Evolutionary conservation across 2,329 filamentous ascomycete genomes (phyloP), one percentile per base, ranked within the genome.

Genomic region (Colletotrichum sp.): DNA sequence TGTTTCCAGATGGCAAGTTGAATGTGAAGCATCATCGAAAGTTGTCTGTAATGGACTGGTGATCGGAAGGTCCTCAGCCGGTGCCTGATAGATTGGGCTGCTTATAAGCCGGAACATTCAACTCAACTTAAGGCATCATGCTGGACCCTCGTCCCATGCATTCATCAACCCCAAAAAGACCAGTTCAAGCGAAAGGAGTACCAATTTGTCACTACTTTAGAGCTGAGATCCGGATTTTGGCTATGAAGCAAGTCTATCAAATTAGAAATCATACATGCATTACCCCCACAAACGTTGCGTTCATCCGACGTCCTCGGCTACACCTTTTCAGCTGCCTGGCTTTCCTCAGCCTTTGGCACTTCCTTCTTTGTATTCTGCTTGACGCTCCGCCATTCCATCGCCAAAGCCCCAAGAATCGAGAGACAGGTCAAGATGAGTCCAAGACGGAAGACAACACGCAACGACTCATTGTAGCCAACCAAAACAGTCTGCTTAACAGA

Each of bases 371-470:
- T 6, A 8, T 24, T 13, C 16, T 74, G 71, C 63, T 79, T 80
- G 3, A 81, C 78, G 8, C 77, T 82, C 2, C 76, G 89, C 91
- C 91, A 93, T 82, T 93, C 88, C 76, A 93, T 87, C 16, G 87
- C 84, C 4, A 88, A 78, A 0, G 87, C 85, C 1, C 89, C 90
- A 21, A 92, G 52, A 16, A 92, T 85, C 6, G 86, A 88, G 5
- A 91, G 49, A 6, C 84, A 84, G 1, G 87, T 84, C 72, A 90
- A 82, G 0, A 89, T 88, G 7, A 91, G 83, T 2, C 86, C 86
- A 4, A 93, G 88, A 75, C 90, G 89, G 80, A 92, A 93, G 0
- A 88, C 88, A 63, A 87, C 81, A 2, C 86, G 86, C 15, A 94
- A 80, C 0, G 91, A 88, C 8, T 84, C 79, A 78, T 93, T 93